Base-by-base conservation (phyloP, 148 eudicot species). In the Rhododendron ovatum region DNA sequence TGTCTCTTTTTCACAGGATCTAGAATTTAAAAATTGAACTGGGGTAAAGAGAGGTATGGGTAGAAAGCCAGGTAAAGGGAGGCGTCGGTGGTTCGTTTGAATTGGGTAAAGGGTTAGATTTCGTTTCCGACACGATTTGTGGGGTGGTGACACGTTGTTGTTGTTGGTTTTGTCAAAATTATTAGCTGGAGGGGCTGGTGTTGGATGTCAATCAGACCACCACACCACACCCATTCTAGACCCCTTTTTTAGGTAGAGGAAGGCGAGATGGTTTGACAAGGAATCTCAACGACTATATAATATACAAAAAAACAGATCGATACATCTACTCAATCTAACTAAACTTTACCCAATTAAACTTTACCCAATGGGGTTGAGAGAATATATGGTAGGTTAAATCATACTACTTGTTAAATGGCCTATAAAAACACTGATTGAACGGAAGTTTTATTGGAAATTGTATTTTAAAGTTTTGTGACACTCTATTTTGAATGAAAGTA, bases 81-180 rank as follows among this genome's bases (percentile, higher is more conserved):
- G 71, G 4, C 4, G 71, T 24, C 30, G 71, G 71, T 63, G 30
- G 28, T 63, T 22, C 14, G 71, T n/a, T n/a, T n/a, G 28, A 24
- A n/a, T 63, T 63, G 71, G 71, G 74, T 11, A 1, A 3, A 9
- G 74, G 74, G 35, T 3, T 28, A n/a, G 80, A 76, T 76, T 39
- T 76, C 50, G 48, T 76, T 17, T 28, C 26, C 47, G 50, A 39
- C 80, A 76, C 50, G 50, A 20, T 28, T 18, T 75, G 79, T 33
- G 79, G 13, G 80, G 24, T 22, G 80, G 80, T 77, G 80, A 39
- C 80, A 77, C 80, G 80, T 77, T 77, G 80, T 22, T 77, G 80
- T 37, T 39, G 14, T 28, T 30, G 1, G 13, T 10, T 33, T 9
- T 63, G 28, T 8, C 71, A 63, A n/a, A 63, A 63, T 24, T 8